These are phyloP conservation scores for Hemerocallis citrina DNA, from an alignment of 106 monocot genomes.

Conservation along the genomic window DNA sequence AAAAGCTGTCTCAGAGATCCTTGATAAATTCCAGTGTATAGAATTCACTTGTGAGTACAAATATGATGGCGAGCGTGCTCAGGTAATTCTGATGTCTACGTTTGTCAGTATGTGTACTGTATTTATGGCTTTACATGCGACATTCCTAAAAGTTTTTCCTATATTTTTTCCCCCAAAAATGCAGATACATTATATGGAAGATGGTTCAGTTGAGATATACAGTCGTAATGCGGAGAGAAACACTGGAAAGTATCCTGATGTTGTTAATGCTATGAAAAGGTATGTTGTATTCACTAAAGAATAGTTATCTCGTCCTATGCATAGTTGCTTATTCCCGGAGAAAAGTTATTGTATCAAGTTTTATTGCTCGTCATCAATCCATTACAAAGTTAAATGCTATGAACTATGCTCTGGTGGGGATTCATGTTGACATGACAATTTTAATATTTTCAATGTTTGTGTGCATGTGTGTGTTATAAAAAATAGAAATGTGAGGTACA, in stretches of 20 bases:
- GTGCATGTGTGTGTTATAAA: too few relatives aligned
- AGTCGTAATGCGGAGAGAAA: constrained; percentile 98
- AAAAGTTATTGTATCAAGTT: too few relatives aligned
- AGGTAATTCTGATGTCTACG: constrained; percentile 36
- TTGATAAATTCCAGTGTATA: constrained; percentile 93
- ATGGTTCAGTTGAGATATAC: constrained; percentile 93
- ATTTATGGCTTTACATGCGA: too few relatives aligned
- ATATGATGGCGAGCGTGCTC: constrained; percentile 98
- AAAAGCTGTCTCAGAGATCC: constrained; percentile 91
- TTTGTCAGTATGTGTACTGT: too few relatives aligned
- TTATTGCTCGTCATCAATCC: too few relatives aligned
- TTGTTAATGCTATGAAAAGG: constrained; percentile 77
- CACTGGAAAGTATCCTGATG: constrained; percentile 96
- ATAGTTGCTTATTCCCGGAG: not conserved
- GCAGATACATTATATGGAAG: constrained; percentile 96
- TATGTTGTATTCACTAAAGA: constrained; percentile 1
- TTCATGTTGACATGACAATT: too few relatives aligned
- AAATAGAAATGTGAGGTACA: too few relatives aligned
- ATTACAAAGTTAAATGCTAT: too few relatives aligned
- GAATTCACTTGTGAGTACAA: constrained; percentile 97
- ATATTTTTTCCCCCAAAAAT: not conserved
- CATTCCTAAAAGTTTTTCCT: too few relatives aligned
- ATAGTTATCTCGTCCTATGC: not conserved
- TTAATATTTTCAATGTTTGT: too few relatives aligned
- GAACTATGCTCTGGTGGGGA: too few relatives aligned